A percentile compares a stretch with the other conserved stretches of the same genome.
Evolutionary conservation across 2,329 filamentous ascomycete species (phyloP).

Genomic region (Phaeosphaeriaceae sp.): DNA sequence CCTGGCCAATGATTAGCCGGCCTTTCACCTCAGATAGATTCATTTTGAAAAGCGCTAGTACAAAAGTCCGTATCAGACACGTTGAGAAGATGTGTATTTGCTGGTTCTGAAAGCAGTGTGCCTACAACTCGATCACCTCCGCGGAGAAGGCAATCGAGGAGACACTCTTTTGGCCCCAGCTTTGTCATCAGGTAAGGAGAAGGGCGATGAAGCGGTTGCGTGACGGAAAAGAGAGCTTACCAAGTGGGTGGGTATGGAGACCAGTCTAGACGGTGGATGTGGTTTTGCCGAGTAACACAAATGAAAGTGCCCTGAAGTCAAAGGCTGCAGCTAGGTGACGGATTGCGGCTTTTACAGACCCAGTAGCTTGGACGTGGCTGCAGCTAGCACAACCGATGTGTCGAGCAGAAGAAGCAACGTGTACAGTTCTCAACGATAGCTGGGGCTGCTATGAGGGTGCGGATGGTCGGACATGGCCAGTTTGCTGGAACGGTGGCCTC

Average conservation of each 20-base stretch:
- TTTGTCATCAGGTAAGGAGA: constrained; percentile 35
- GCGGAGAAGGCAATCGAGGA: constrained; percentile 6
- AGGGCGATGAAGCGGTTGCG: neutral
- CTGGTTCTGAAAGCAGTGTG: constrained; percentile 33
- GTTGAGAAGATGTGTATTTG: constrained; percentile 36
- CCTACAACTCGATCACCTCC: constrained; percentile 20
- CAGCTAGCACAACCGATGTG: neutral
- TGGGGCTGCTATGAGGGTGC: neutral
- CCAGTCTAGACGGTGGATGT: neutral
- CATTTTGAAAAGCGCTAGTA: neutral
- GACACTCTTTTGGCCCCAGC: constrained; percentile 46
- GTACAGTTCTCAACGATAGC: neutral
- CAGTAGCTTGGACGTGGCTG: neutral
- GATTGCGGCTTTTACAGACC: neutral
- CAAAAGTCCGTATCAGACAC: constrained; percentile 18
- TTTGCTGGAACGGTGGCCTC: neutral
- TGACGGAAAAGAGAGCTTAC: constrained; percentile 13
- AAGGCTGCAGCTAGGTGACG: neutral
- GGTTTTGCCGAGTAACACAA: neutral
- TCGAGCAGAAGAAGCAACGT: neutral
- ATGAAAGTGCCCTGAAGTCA: neutral
- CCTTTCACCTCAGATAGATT: neutral
- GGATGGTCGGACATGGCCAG: neutral
- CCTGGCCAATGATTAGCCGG: constrained; percentile 11
- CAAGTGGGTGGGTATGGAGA: neutral